Evolutionary conservation across 2,329 filamentous ascomycete species (phyloP).

Genomic region (Elsinoe batatas): DNA sequence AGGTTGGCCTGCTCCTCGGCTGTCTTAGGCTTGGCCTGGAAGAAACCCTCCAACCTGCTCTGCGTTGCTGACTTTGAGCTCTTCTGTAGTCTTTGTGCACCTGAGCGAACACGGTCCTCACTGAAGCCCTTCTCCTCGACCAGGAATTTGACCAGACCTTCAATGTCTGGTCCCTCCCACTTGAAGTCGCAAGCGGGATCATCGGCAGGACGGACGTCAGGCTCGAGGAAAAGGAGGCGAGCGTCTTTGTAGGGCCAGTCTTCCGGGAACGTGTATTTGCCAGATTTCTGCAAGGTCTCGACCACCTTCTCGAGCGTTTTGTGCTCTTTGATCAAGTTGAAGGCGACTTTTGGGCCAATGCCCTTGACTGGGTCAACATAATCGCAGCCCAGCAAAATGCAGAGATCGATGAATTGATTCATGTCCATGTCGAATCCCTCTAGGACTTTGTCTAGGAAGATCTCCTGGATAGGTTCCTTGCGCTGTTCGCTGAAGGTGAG

Average conservation of each 20-base stretch:
- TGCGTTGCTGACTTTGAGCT: slow-evolving; percentile 87
- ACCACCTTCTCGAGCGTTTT: slow-evolving; percentile 80
- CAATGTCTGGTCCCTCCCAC: slow-evolving; percentile 88
- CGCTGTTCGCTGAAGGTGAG: slow-evolving; percentile 95
- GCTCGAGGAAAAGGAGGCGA: slow-evolving; percentile 80
- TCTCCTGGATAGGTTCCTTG: slow-evolving; percentile 96
- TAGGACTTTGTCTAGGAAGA: slow-evolving; percentile 76
- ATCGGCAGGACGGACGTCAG: slow-evolving; percentile 75
- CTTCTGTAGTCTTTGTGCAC: slow-evolving; percentile 71
- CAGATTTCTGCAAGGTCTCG: slow-evolving; percentile 62
- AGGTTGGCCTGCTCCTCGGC: slow-evolving; percentile 72
- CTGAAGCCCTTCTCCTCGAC: slow-evolving; percentile 95
- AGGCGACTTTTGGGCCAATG: slow-evolving; percentile 79
- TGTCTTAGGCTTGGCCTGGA: slow-evolving; percentile 84
- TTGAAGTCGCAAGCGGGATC: slow-evolving; percentile 90
- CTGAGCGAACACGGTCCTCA: slow-evolving; percentile 80
- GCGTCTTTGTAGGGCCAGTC: slow-evolving; percentile 95
- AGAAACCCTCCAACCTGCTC: slow-evolving; percentile 87
- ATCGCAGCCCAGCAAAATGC: slow-evolving; percentile 93
- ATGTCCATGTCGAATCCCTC: slow-evolving; percentile 82
- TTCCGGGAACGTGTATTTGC: slow-evolving; percentile 81
- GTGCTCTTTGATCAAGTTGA: slow-evolving; percentile 90
- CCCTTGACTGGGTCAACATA: slow-evolving; percentile 96
- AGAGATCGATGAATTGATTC: slow-evolving; percentile 93
- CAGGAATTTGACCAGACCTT: slow-evolving; percentile 80